Conservation (phyloP, 345 rosid genomes). For the Combretum micranthum region DNA sequence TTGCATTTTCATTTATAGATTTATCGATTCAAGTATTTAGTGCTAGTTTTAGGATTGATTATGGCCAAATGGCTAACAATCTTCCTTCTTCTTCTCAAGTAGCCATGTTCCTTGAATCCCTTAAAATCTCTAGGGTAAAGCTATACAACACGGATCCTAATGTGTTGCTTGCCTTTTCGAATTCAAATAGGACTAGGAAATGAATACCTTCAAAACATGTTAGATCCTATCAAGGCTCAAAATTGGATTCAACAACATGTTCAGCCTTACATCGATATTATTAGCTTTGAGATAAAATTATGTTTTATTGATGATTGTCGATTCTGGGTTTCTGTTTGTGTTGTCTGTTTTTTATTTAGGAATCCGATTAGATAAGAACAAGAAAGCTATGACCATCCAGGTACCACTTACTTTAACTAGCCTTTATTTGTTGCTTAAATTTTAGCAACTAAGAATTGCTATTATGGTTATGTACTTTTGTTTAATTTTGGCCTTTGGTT, state of each 20-base stretch:
- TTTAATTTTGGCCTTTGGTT: no score
- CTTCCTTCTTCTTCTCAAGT: conserved; percentile 70
- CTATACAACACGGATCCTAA: conserved; percentile 81
- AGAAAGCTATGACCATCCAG: no score
- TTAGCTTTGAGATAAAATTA: no score
- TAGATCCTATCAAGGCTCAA: conserved; percentile 50
- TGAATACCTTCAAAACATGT: conserved; percentile 45
- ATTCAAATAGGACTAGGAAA: conserved; percentile 55
- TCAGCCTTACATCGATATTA: conserved; percentile 43
- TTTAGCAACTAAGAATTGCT: no score
- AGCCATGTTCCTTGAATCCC: conserved; percentile 39
- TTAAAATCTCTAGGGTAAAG: conserved; percentile 58
- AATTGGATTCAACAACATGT: conserved; percentile 61
- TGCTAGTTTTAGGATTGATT: conserved; percentile 67
- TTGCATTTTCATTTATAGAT: conserved; percentile 12
- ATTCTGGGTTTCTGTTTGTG: no score
- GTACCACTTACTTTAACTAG: no score
- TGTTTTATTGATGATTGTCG: no score
- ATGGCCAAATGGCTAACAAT: conserved; percentile 82
- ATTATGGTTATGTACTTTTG: no score
- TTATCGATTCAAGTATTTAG: conserved; percentile 16
- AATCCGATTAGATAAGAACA: no score
- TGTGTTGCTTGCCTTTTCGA: conserved; percentile 63
- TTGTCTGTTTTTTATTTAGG: no score
- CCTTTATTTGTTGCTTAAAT: no score